Evolutionary conservation across 31 red algal species (phyloP), one percentile per base, ranked within the genome.

Genomic region (Bonnemaisonia californica): DNA sequence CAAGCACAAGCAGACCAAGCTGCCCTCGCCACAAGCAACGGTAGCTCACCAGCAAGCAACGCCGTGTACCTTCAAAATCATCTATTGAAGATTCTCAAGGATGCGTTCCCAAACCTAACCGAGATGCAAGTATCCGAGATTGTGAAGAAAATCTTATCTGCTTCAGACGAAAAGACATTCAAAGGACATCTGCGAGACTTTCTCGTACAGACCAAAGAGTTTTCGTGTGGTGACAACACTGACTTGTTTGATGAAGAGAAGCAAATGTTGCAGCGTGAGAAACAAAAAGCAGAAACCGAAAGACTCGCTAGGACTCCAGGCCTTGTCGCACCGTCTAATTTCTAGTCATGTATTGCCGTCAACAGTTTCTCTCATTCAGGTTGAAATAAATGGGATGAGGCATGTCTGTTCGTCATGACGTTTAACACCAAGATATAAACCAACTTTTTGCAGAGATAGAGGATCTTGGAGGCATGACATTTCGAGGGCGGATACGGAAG

Each of bases 161-260:
- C 57, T 1, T 62, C 81, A 19, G 97, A 99, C 64, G 97, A 96
- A 72, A 90, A 92, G 71, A 91, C 84, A 32, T 99, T 99, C 80
- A 99, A 99, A 82, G 79, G 78, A 12, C 97, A 99, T 71, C 41
- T 99, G 51, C 78, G 97, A 23, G 97, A 99, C 48, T 99, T 99
- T 68, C 85, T 99, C 11, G 88, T 99, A 26, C 93, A 93, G 63
- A 95, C 93, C 7, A 96, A 96, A 70, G 97, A 99, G 68, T 99
- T 99, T 69, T 91, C 84, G 33, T 37, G 62, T 54, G 93, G 97
- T 57, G 97, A 99, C 54, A 99, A 96, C 67, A 77, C 97, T 2
- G 97, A 96, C 24, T 66, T 99, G 69, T 99, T 94, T 77, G 93
- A 96, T 45, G 93, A 99, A 33, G 97, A 94, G 51, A 90, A 91